These are phyloP conservation scores for Umbelopsis sp. DNA, from an alignment of 192 early-diverging fungal genomes.

Conservation along the genomic window DNA sequence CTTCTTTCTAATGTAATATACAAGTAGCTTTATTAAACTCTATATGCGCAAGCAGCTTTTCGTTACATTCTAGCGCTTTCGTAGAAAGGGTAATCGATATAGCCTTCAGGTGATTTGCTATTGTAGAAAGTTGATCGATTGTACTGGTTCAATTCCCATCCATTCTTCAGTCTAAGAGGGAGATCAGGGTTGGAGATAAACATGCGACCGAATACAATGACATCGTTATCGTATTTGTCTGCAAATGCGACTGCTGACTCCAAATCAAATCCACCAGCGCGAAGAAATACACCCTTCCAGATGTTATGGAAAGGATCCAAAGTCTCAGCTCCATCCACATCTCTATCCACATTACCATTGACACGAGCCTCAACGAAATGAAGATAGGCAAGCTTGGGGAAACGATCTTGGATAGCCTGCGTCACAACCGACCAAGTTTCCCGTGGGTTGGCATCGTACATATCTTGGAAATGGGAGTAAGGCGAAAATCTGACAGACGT, in stretches of 20 bases:
- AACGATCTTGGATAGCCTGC: constrained; percentile 20
- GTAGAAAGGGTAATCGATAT: constrained; percentile 28
- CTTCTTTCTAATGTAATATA: too few relatives aligned
- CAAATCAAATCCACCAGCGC: constrained; percentile 27
- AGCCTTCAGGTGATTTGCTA: not conserved
- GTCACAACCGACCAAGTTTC: constrained; percentile 32
- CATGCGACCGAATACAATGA: constrained; percentile 18
- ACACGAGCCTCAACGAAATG: constrained; percentile 32
- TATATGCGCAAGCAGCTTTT: not conserved
- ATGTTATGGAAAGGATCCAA: constrained; percentile 29
- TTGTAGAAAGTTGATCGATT: constrained; percentile 24
- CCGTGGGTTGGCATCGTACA: constrained; percentile 27
- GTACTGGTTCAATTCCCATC: constrained; percentile 19
- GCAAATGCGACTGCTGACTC: constrained; percentile 13
- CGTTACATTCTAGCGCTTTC: not conserved
- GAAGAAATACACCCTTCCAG: constrained; percentile 30
- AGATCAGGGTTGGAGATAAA: constrained; percentile 34
- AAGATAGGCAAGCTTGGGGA: constrained; percentile 33
- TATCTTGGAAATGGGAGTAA: constrained; percentile 32
- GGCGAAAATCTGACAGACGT: constrained; percentile 27
- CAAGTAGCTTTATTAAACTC: too few relatives aligned
- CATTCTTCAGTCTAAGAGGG: constrained; percentile 16
- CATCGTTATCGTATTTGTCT: not conserved
- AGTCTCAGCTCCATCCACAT: not conserved
- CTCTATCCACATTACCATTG: not conserved